Conservation (phyloP, 2,329 filamentous ascomycete species). For the Sporothrix sp. region DNA sequence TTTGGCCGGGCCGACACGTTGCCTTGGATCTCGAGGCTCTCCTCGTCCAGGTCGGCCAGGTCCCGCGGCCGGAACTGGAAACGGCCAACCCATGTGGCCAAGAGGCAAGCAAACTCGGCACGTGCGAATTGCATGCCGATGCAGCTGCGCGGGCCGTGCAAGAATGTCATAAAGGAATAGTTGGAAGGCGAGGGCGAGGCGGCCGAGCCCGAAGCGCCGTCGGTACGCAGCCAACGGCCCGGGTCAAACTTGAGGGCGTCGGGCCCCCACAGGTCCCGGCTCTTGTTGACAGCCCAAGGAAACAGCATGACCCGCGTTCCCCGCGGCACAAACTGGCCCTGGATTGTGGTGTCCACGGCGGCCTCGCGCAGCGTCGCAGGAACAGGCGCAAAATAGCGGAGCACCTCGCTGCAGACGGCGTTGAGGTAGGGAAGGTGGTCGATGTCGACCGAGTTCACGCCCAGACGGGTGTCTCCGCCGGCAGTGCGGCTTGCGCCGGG, state of each 20-base stretch:
- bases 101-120: conserved; percentile 73
- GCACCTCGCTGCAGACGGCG: conserved; percentile 67
- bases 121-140: conserved; percentile 75
- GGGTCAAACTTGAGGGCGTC: conserved; percentile 70
- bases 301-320: conserved; percentile 59
- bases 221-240: conserved; percentile 57
- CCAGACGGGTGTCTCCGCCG: conserved; percentile 5
- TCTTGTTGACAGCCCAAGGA: conserved; percentile 60
- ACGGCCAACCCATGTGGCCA: conserved; percentile 66
- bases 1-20: conserved; percentile 64
- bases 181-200: conserved; percentile 62
- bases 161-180: conserved; percentile 69
- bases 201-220: conserved; percentile 23
- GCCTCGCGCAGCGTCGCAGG: conserved; percentile 60
- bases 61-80: conserved; percentile 55
- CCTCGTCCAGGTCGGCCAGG: conserved; percentile 54
- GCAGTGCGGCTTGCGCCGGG: neutral
- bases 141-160: conserved; percentile 78
- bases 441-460: conserved; percentile 42
- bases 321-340: conserved; percentile 55
- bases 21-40: conserved; percentile 55
- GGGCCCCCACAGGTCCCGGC: conserved; percentile 60
- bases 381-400: conserved; percentile 65
- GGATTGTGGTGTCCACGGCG: conserved; percentile 52
- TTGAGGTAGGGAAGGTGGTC: conserved; percentile 71